These are phyloP conservation scores for Zancudomyces culisetae DNA, from an alignment of 371 early-diverging fungal species.

Conservation along the genomic window DNA sequence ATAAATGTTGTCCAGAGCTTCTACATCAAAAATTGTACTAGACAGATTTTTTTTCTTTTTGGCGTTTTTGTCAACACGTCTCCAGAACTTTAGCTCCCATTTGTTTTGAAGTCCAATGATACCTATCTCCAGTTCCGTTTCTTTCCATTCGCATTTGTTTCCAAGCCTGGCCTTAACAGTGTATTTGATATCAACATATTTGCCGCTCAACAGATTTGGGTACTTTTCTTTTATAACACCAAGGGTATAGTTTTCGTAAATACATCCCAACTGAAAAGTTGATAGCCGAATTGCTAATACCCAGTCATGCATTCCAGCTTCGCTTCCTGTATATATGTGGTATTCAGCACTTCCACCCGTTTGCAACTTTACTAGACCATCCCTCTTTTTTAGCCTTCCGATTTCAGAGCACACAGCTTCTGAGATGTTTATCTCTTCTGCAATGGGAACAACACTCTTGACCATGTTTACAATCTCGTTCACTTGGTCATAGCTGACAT, in stretches of 20 bases:
- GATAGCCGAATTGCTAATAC: constrained; percentile 49
- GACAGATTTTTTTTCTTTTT: not conserved
- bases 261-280: constrained; percentile 45
- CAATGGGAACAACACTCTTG: constrained; percentile 26
- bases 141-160: not conserved
- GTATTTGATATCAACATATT: not conserved
- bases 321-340: constrained; percentile 33
- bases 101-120: not conserved
- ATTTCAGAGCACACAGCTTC: constrained; percentile 32
- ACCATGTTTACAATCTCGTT: constrained; percentile 23
- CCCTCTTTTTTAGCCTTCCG: constrained; percentile 21
- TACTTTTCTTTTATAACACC: constrained; percentile 26
- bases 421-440: constrained; percentile 40
- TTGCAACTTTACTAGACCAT: constrained; percentile 28
- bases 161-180: not conserved
- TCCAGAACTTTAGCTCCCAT: not conserved
- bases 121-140: not conserved
- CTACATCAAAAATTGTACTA: not conserved
- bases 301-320: constrained; percentile 30
- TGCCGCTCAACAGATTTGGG: not conserved
- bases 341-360: constrained; percentile 35
- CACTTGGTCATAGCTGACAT: constrained; percentile 14
- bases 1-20: not conserved
- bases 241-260: constrained; percentile 52
- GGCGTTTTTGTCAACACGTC: not conserved